phyloP scores from a whole-genome alignment of 805 yeast species.

The Starmerella davenportii region DNA sequence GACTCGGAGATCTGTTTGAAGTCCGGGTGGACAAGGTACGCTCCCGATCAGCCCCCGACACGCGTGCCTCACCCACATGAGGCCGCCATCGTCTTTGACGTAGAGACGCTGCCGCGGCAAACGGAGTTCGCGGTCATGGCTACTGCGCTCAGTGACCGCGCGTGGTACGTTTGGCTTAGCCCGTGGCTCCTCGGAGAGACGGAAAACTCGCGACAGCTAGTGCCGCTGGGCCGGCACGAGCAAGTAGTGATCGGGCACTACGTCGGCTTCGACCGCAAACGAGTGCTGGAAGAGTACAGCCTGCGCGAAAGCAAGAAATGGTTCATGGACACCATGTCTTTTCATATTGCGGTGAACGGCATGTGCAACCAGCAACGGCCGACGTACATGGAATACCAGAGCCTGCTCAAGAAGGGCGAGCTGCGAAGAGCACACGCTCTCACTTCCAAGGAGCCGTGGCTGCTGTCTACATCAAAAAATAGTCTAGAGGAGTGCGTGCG shows the following conservation, averaged over 20 bases:
- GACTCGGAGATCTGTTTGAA: slow-evolving; percentile 32
- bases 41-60: slow-evolving; percentile 28
- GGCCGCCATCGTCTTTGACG: slow-evolving; percentile 64
- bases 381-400: slow-evolving; percentile 35
- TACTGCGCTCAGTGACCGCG: slow-evolving; percentile 51
- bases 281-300: slow-evolving; percentile 68
- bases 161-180: slow-evolving; percentile 93
- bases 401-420: slow-evolving; percentile 12
- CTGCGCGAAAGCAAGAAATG: slow-evolving; percentile 51
- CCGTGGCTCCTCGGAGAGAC: slow-evolving; percentile 49
- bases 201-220: slow-evolving; percentile 34
- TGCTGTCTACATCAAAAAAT: slow-evolving; percentile 55
- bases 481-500: slow-evolving; percentile 63
- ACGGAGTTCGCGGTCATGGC: slow-evolving; percentile 67
- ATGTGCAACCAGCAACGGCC: slow-evolving; percentile 85
- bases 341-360: slow-evolving; percentile 80
- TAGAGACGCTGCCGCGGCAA: slow-evolving; percentile 64
- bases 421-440: slow-evolving; percentile 44
- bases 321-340: slow-evolving; percentile 77
- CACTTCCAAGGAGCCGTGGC: slow-evolving; percentile 55
- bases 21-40: slow-evolving; percentile 75
- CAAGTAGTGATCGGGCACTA: slow-evolving; percentile 76
- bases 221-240: slow-evolving; percentile 49
- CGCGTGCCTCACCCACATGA: slow-evolving; percentile 55
- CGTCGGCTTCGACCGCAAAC: slow-evolving; percentile 76